Evolutionary conservation across 192 early-diverging fungal genomes (phyloP), one percentile per base, ranked within the genome.

Genomic region (Gaertneriomyces semiglobifer): DNA sequence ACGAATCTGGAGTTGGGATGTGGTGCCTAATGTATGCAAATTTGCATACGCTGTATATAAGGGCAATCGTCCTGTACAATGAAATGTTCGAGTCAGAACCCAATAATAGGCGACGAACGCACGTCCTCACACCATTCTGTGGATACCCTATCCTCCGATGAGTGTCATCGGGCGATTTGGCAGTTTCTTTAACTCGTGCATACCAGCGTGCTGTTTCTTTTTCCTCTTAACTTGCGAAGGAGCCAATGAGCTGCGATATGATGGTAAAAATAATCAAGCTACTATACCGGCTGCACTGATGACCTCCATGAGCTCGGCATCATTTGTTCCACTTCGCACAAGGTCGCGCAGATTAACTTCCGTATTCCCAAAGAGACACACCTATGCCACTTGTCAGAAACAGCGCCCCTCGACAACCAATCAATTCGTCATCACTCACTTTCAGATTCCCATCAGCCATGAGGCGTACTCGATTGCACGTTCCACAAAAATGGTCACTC

Each of bases 361-460:
- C 0, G 88, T 74, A 67, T 94, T 93, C 1, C 95, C 95, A 85
- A 98, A 98, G 20, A 98, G 69, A 59, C 95, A 98, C 8, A 85
- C 74, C 62, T 78, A 45, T 45, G 44, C 20, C 18, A 20, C 16
- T 59, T 58, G 25, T 33, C 25, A 56, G 12, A 62, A 20, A 58
- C 18, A 58, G n/a, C n/a, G 18, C 40, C 16, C 60, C 46, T 39
- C 8, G 38, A 19, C 20, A 8, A 9, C 0, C 1, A 8, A 63
- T 14, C 59, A 47, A 59, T 4, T 18, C 50, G 6, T 52, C 10
- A n/a, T 12, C 18, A 38, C 68, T 20, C 18, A 86, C 86, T 71
- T 98, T 98, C 60, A 98, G 73, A 66, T 92, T 94, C 4, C 96
- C 96, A 71, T 98, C 93, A 2, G 96, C 93, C 18, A 93, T 86